Evolutionary conservation across 2,329 filamentous ascomycete species (phyloP), one percentile per base, ranked within the genome.

Genomic region (Dactylella cylindrospora): DNA sequence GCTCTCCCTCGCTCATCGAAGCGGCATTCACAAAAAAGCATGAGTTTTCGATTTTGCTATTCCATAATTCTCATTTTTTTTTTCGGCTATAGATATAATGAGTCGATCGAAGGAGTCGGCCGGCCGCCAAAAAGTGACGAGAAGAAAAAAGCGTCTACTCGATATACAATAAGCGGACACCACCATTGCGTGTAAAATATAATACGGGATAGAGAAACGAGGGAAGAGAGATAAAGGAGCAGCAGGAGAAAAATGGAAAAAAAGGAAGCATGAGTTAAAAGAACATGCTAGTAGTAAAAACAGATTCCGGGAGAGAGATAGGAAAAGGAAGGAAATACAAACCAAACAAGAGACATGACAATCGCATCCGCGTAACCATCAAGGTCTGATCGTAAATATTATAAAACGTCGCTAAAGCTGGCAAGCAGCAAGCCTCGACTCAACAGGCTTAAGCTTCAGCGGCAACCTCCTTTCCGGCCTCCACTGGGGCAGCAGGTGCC

Each of bases 371-470:
- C 13, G 13, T 31, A 31, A 31, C 8, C 8, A 31, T 31, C 28
- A 8, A 8, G 9, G 28, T 13, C 8, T 9, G 8, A 31, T 31
- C 8, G 8, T 31, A 31, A 31, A 9, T 8, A 31, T n/a, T n/a
- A 31, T 31, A 31, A 31, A 31, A 31, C 13, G 9, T 31, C 8
- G 9, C 28, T 9, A 31, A 31, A 9, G 8, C 8, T 13, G 8
- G 8, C 28, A 31, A 31, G 28, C 28, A 31, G 28, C 8, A 31
- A n/a, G n/a, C n/a, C n/a, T n/a, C n/a, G n/a, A n/a, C n/a, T n/a
- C n/a, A n/a, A n/a, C n/a, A n/a, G n/a, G 19, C n/a, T 41, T 28
- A 62, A 26, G 57, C 57, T 35, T 62, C 57, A 20, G 57, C 32
- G 13, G 49, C 49, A 20, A 62, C 57, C 32, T 62, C 57, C 10